A percentile compares a stretch with the other conserved stretches of the same genome.
Evolutionary conservation across 352 stramenopile species (phyloP).

Genomic region (Lagenidium sp.): DNA sequence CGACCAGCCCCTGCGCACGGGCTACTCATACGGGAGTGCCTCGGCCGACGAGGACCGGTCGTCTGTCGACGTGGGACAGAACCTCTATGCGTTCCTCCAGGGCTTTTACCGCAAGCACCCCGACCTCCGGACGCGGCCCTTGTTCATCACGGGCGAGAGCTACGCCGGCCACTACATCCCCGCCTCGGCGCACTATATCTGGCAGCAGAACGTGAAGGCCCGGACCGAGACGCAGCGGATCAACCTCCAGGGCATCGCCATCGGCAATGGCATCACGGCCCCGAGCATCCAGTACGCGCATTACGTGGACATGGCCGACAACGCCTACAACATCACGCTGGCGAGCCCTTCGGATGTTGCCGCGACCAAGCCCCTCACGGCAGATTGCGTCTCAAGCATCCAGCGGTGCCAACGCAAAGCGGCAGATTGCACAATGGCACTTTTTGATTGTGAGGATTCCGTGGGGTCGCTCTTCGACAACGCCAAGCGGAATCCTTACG

Average conservation of each 20-base stretch:
- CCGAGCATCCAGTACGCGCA: conserved; percentile 49
- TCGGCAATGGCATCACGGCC: conserved; percentile 72
- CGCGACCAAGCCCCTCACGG: conserved; percentile 24
- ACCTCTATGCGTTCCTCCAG: conserved; percentile 50
- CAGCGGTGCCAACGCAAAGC: conserved; percentile 22
- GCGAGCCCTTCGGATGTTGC: conserved; percentile 27
- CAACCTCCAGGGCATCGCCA: conserved; percentile 47
- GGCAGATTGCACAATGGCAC: conserved; percentile 14
- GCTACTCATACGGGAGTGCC: conserved; percentile 27
- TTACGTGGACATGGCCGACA: conserved; percentile 49
- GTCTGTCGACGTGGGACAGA: conserved; percentile 30
- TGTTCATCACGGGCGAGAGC: conserved; percentile 53
- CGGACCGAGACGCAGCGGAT: conserved; percentile 13
- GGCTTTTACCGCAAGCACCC: conserved; percentile 35
- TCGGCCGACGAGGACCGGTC: conserved; percentile 21
- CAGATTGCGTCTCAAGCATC: conserved; percentile 15
- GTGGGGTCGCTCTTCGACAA: conserved; percentile 22
- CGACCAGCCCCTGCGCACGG: conserved; percentile 26
- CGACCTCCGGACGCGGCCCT: conserved; percentile 23
- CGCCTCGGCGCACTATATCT: conserved; percentile 30
- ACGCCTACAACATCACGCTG: conserved; percentile 68
- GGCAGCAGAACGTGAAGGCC: conserved; percentile 18
- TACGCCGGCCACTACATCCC: conserved; percentile 54
- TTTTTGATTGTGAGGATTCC: too few relatives aligned
- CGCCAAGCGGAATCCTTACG: conserved; percentile 60